Evolutionary conservation across 371 early-diverging fungal species (phyloP).

Genomic region (Saksenaea oblongispora): DNA sequence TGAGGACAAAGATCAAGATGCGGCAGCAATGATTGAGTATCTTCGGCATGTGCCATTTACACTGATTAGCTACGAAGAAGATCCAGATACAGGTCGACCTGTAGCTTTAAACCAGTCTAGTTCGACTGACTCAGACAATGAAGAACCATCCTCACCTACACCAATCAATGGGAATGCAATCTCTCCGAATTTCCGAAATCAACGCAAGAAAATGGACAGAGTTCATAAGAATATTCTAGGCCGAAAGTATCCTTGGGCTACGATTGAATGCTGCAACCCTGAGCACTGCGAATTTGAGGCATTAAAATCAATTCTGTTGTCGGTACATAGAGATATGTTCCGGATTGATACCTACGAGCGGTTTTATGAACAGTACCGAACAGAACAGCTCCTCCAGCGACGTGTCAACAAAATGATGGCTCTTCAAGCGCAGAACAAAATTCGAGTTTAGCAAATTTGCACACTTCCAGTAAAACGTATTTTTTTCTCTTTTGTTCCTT

Average conservation of each 20-base stretch:
- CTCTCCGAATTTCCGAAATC: not conserved
- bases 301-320: slow-evolving; percentile 53
- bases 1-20: slow-evolving; percentile 39
- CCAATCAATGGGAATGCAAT: not conserved
- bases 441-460: not conserved
- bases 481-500: slow-evolving; percentile 4
- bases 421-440: slow-evolving; percentile 9
- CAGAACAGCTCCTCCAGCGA: slow-evolving; percentile 67
- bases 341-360: slow-evolving; percentile 83
- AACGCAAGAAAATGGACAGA: not conserved
- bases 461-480: not conserved
- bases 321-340: slow-evolving; percentile 77
- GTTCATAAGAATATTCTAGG: slow-evolving; percentile 48
- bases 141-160: not conserved
- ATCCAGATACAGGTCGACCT: slow-evolving; percentile 33
- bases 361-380: slow-evolving; percentile 89
- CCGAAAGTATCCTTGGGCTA: slow-evolving; percentile 97
- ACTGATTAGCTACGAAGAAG: slow-evolving; percentile 72
- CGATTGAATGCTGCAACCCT: slow-evolving; percentile 83
- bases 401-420: slow-evolving; percentile 24
- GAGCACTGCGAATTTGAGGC: slow-evolving; percentile 80
- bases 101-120: not conserved
- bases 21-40: slow-evolving; percentile 36
- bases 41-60: slow-evolving; percentile 65
- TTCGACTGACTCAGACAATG: not conserved